Evolutionary conservation across 208 protist species (phyloP), one percentile per base, ranked within the genome.

Genomic region (Crithidia expoeki): DNA sequence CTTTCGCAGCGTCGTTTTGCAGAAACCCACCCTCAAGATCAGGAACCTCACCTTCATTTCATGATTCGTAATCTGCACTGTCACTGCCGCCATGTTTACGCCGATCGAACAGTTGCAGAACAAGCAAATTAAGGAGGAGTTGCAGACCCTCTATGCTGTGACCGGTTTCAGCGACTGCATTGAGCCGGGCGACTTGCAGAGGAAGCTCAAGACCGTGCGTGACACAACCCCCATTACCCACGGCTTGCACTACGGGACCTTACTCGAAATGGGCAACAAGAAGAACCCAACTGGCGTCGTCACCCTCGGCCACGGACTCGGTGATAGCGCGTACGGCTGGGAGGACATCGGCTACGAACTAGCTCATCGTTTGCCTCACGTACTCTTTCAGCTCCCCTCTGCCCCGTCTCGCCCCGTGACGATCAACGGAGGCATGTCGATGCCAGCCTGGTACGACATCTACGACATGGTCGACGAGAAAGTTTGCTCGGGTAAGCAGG

Each of bases 381-480:
- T 98, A 2, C 85, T 97, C 47, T 97, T 98, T 51, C 80, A 98
- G 2, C 83, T 97, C 11, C 95, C 96, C 49, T 97, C 84, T 33
- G 94, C 95, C 21, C 89, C 92, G 21, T 65, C 80, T 11, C 79
- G 84, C 36, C 57, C 80, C 16, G 95, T 98, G 10, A 94, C 90
- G 4, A 85, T 98, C 38, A 98, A 98, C 76, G 76, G 73, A 2
- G 95, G 95, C 17, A 80, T 81, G 72, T 6, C 21, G 40, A 97
- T 96, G 89, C 85, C 85, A 16, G 81, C 96, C 34, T 98, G 96
- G 96, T 98, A 98, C 64, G 95, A 98, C 81, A 81, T 81, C 56
- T 82, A 71, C 14, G 72, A 70, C 14, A 80, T 94, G 58, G 78
- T 80, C 60, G 50, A 58, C 44, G 67, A 32, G 7, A 59, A 59